phyloP scores from a whole-genome alignment of 192 early-diverging fungal species.

The Thamnidium elegans region DNA sequence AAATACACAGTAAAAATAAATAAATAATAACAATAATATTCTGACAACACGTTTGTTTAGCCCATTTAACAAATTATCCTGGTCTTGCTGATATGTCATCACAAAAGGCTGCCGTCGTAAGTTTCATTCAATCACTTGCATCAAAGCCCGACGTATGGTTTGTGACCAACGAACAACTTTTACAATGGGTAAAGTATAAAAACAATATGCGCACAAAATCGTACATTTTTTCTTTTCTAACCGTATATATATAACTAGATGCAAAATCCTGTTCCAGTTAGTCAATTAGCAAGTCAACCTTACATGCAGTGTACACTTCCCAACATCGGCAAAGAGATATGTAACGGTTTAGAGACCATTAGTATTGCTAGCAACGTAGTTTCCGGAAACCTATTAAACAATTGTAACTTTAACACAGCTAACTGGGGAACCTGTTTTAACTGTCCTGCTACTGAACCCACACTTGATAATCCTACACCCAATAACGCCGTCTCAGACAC shows the following conservation, averaged over 20 bases:
- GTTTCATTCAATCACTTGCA: conserved; percentile 53
- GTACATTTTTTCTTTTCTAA: neutral
- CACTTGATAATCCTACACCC: conserved; percentile 43
- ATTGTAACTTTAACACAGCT: conserved; percentile 48
- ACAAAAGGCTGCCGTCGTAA: conserved; percentile 31
- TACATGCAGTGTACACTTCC: conserved; percentile 65
- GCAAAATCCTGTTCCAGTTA: conserved; percentile 74
- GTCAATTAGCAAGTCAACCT: conserved; percentile 55
- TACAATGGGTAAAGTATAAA: conserved; percentile 51
- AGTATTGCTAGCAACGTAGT: conserved; percentile 30
- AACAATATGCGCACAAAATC: neutral
- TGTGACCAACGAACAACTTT: conserved; percentile 64
- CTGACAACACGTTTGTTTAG: conserved; percentile 1
- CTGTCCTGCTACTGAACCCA: conserved; percentile 45
- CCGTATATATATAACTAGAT: conserved; percentile 32
- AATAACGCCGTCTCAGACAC: conserved; percentile 22
- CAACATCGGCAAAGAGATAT: conserved; percentile 61
- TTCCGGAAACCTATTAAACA: conserved; percentile 36
- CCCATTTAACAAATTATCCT: conserved; percentile 40
- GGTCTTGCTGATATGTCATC: conserved; percentile 28
- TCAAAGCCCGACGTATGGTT: conserved; percentile 66
- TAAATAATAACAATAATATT: neutral
- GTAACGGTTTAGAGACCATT: conserved; percentile 63
- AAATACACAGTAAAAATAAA: neutral
- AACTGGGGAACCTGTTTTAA: conserved; percentile 55